A percentile compares a stretch with the other conserved stretches of the same genome.
Evolutionary conservation across 2,329 filamentous ascomycete species (phyloP).

Genomic region (Neonectria magnoliae): DNA sequence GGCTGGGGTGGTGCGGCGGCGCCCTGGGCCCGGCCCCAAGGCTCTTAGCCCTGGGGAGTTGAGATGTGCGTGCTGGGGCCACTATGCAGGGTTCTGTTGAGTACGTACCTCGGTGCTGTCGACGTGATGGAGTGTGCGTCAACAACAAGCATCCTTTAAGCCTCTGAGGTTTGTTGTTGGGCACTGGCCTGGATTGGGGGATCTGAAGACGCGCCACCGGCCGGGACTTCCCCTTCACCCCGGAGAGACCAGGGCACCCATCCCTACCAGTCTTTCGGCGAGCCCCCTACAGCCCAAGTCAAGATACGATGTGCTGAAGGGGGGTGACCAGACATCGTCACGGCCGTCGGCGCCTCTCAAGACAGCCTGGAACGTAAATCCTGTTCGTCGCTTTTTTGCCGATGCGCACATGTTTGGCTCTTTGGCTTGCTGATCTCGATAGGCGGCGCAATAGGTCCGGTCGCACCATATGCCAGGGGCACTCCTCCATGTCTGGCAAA

Average conservation of each 20-base stretch:
- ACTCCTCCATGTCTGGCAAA: neutral
- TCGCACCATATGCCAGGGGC: neutral
- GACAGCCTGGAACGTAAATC: slow-evolving; percentile 16
- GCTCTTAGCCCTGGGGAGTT: slow-evolving; percentile 19
- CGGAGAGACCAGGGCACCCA: slow-evolving; percentile 9
- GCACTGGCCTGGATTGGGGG: slow-evolving; percentile 11
- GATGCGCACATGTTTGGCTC: neutral
- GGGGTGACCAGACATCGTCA: neutral
- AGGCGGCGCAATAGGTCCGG: neutral
- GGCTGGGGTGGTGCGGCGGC: slow-evolving; percentile 29
- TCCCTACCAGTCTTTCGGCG: slow-evolving; percentile 7
- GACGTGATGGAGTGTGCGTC: slow-evolving; percentile 14
- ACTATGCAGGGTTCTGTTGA: slow-evolving; percentile 16
- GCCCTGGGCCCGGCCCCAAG: slow-evolving; percentile 29
- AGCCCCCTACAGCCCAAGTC: slow-evolving; percentile 9
- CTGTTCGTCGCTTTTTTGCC: slow-evolving; percentile 4
- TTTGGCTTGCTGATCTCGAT: slow-evolving; percentile 2
- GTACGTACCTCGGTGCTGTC: slow-evolving; percentile 18
- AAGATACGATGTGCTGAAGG: slow-evolving; percentile 16
- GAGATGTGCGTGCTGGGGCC: slow-evolving; percentile 26
- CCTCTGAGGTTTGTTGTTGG: slow-evolving; percentile 3
- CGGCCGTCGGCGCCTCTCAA: slow-evolving; percentile 4
- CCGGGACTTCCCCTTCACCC: slow-evolving; percentile 5
- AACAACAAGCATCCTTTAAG: neutral
- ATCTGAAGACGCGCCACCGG: slow-evolving; percentile 15